Conservation (phyloP, 2,329 filamentous ascomycete genomes). For the Orbilia brochopaga region DNA sequence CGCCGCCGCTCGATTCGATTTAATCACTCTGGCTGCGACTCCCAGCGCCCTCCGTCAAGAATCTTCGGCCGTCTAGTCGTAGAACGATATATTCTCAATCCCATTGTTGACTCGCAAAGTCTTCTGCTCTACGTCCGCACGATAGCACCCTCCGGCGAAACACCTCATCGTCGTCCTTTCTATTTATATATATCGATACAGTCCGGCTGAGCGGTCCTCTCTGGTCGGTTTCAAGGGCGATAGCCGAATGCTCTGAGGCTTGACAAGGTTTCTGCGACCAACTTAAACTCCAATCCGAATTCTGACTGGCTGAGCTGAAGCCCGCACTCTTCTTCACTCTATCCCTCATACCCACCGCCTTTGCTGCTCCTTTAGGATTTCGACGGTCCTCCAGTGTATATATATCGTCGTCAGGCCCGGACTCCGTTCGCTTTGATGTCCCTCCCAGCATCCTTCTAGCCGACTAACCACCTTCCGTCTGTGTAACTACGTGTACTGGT, state of each 20-base stretch:
- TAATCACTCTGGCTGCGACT: background rate
- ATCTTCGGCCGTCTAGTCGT: background rate
- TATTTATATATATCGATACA: background rate
- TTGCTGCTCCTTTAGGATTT: background rate
- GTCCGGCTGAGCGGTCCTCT: background rate
- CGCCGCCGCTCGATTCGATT: slow-evolving; percentile 1
- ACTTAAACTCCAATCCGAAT: slow-evolving; percentile 2
- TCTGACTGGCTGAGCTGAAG: background rate
- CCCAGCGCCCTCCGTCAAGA: background rate
- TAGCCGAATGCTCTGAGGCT: slow-evolving; percentile 4
- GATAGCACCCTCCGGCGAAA: background rate
- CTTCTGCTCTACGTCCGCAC: background rate
- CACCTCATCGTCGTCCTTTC: background rate
- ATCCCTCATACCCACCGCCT: background rate
- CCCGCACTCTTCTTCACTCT: background rate
- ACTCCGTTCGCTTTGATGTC: slow-evolving; percentile 6
- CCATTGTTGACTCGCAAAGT: slow-evolving; percentile 4
- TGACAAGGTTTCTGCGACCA: background rate
- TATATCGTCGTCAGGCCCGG: slow-evolving; percentile 2
- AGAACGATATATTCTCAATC: background rate
- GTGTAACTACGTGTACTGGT: background rate
- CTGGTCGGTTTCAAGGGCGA: background rate
- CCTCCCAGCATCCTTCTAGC: background rate
- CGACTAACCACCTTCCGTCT: slow-evolving; percentile 8
- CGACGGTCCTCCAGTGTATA: background rate